Evolutionary conservation across 2,329 filamentous ascomycete species (phyloP).

Genomic region (Elsinoe perseae): DNA sequence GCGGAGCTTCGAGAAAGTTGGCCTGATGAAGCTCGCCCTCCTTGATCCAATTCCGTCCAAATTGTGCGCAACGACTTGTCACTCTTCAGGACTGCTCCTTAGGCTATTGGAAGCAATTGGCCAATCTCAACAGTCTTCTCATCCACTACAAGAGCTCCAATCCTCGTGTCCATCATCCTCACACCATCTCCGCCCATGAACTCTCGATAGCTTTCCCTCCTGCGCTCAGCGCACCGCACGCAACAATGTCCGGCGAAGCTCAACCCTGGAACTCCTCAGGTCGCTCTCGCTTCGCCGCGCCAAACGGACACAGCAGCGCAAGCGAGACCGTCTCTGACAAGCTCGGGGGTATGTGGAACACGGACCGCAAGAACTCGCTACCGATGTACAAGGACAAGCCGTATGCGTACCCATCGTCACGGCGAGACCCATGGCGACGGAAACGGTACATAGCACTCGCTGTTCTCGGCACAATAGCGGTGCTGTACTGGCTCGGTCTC

Average conservation of each 20-base stretch:
- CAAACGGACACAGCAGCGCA: slow-evolving; percentile 14
- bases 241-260: slow-evolving; percentile 9
- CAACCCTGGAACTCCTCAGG: slow-evolving; percentile 10
- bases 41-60: neutral
- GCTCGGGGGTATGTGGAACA: slow-evolving; percentile 57
- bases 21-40: neutral
- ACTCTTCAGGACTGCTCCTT: neutral
- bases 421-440: slow-evolving; percentile 51
- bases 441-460: slow-evolving; percentile 53
- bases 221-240: neutral
- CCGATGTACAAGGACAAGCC: slow-evolving; percentile 99
- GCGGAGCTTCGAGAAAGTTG: slow-evolving; percentile 10
- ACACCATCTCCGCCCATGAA: neutral
- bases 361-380: slow-evolving; percentile 49
- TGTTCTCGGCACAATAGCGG: slow-evolving; percentile 47
- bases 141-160: neutral
- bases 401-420: slow-evolving; percentile 59
- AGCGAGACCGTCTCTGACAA: slow-evolving; percentile 30
- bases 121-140: neutral
- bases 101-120: neutral
- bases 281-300: slow-evolving; percentile 6
- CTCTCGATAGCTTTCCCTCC: neutral
- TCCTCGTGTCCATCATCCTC: neutral
- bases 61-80: neutral
- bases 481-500: slow-evolving; percentile 64